These are phyloP conservation scores for Phaeotremella fagi DNA, from an alignment of 768 basidiomycete species.

Conservation along the genomic window DNA sequence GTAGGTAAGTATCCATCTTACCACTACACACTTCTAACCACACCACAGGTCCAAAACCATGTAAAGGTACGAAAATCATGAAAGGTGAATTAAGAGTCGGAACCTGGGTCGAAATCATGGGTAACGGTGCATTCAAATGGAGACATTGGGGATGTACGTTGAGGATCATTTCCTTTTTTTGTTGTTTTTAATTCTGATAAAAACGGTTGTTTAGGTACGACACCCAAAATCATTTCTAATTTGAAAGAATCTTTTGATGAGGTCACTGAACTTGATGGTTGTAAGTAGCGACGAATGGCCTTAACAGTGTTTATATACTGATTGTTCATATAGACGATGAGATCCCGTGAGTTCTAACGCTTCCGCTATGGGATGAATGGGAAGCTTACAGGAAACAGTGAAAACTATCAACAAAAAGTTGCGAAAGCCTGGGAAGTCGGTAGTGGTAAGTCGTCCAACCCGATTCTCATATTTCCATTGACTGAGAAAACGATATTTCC, in stretches of 20 bases:
- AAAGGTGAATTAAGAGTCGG: constrained; percentile 75
- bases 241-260: constrained; percentile 61
- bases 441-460: constrained; percentile 50
- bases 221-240: constrained; percentile 63
- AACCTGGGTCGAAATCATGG: constrained; percentile 66
- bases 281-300: constrained; percentile 54
- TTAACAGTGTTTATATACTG: neutral
- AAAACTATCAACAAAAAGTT: constrained; percentile 68
- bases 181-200: constrained; percentile 22
- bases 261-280: constrained; percentile 75
- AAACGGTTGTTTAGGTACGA: constrained; percentile 43
- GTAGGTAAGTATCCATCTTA: too few species aligned
- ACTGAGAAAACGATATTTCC: neutral
- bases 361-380: neutral
- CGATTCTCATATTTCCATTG: neutral
- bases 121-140: constrained; percentile 67
- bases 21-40: too few species aligned
- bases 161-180: neutral
- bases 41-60: constrained; percentile 29
- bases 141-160: constrained; percentile 80
- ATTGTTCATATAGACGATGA: constrained; percentile 26
- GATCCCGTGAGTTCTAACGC: constrained; percentile 24
- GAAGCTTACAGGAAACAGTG: constrained; percentile 20
- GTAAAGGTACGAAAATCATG: constrained; percentile 61
- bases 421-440: constrained; percentile 70